Conservation (phyloP, 1,139 yeast species). For the Yamadazyma spencermartinsiae region DNA sequence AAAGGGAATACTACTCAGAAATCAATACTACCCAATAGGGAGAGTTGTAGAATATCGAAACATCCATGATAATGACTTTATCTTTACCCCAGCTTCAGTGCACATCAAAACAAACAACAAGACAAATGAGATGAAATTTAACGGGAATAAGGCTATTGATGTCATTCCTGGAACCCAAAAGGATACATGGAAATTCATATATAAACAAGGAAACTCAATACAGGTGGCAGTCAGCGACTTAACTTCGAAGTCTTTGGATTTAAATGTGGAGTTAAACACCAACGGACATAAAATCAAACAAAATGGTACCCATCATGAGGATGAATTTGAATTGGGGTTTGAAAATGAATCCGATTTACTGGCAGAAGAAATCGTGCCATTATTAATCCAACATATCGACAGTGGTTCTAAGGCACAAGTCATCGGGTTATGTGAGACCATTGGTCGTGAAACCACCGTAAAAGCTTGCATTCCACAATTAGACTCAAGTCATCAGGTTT, state of each 20-base stretch:
- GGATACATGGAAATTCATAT: slow-evolving; percentile 8
- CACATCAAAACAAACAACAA: neutral
- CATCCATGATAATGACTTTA: neutral
- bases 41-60: neutral
- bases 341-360: slow-evolving; percentile 5
- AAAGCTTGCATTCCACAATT: slow-evolving; percentile 34
- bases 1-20: neutral
- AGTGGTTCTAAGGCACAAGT: slow-evolving; percentile 14
- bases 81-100: slow-evolving; percentile 1
- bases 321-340: slow-evolving; percentile 5
- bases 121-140: slow-evolving; percentile 2
- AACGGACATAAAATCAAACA: neutral
- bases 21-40: neutral
- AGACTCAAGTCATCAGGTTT: slow-evolving; percentile 19
- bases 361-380: slow-evolving; percentile 6
- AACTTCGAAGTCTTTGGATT: slow-evolving; percentile 6
- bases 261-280: neutral
- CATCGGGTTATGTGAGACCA: slow-evolving; percentile 34
- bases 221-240: slow-evolving; percentile 5
- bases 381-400: slow-evolving; percentile 5
- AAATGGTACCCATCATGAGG: neutral
- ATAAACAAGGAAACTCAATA: slow-evolving; percentile 10
- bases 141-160: slow-evolving; percentile 5
- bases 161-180: slow-evolving; percentile 3
- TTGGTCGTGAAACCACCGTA: slow-evolving; percentile 32